Conservation (phyloP, 2,329 filamentous ascomycete genomes). For the Knoxdaviesia capensis region DNA sequence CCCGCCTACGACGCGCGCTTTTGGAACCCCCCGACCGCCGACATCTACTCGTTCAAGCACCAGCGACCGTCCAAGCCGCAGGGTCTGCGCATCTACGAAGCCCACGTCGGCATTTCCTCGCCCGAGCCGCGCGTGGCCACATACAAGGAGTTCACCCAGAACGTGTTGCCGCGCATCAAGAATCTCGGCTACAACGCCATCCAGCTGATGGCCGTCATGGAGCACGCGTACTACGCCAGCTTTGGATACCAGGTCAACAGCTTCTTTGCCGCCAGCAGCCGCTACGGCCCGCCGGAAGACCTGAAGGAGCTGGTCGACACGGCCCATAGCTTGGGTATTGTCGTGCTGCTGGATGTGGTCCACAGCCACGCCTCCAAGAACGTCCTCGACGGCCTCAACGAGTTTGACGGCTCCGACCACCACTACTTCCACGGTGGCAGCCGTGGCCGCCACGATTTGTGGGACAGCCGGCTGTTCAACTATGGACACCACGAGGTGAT, state of each 20-base stretch:
- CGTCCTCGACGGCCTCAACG: conserved; percentile 80
- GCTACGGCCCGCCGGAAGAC: conserved; percentile 84
- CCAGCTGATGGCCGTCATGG: conserved; percentile 97
- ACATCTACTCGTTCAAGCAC: conserved; percentile 75
- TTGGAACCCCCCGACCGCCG: conserved; percentile 71
- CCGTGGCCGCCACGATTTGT: conserved; percentile 75
- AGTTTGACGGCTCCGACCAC: conserved; percentile 89
- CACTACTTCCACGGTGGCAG: conserved; percentile 83
- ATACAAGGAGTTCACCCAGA: conserved; percentile 92
- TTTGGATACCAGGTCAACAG: conserved; percentile 98
- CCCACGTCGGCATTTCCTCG: conserved; percentile 94
- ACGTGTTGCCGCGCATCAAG: conserved; percentile 81
- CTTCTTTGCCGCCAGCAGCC: conserved; percentile 93
- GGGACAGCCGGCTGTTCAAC: conserved; percentile 95
- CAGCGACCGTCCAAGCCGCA: conserved; percentile 60
- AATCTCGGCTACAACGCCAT: conserved; percentile 90
- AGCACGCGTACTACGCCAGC: conserved; percentile 97
- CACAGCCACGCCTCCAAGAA: conserved; percentile 98
- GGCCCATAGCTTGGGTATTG: conserved; percentile 76
- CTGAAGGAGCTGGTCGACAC: conserved; percentile 93
- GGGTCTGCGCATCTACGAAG: conserved; percentile 88
- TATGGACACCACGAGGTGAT: conserved; percentile 89
- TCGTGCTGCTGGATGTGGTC: conserved; percentile 83
- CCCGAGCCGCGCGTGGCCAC: conserved; percentile 75
- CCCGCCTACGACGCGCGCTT: conserved; percentile 89